Base-by-base conservation (phyloP, 257 asterid species). In the Solanum chilense region DNA sequence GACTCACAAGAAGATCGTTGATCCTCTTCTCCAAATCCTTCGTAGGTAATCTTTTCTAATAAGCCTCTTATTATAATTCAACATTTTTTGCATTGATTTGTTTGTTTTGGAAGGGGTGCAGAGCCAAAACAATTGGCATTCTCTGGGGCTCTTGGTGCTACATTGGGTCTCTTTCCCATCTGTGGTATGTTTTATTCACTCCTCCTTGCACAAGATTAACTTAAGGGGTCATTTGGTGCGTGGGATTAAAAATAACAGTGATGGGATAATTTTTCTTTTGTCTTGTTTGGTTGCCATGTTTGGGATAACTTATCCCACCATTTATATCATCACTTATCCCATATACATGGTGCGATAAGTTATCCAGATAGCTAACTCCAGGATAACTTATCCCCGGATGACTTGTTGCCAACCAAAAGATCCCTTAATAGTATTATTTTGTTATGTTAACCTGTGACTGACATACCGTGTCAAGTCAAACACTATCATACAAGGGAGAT, bases 101-200 rank as follows among this genome's bases (percentile, higher is more conserved):
- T 16, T 52, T 52, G 62, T 52, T 87, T 87, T 85, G 7, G 21
- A 52, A 97, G 99, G 92, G 99, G 99, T 89, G 90, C 96, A 52
- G 99, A 95, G 86, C 99, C 99, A 12, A 94, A 90, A 94, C 96
- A 94, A 88, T 89, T 97, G 89, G 98, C 99, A 3, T 94, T 97
- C 89, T 97, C 99, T 15, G 95, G 91, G 33, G 98, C 99, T 71
- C 91, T 97, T 84, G 99, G 99, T 33, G 86, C 93, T 84, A 94
- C 98, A 29, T 77, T 97, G 75, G 99, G 98, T 88, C 47, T 95
- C 68, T 95, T 97, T 88, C 99, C 99, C 85, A 97, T 97, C 82
- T 90, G 93, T 71, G 99, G 99, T 97, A 93, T 86, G 88, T 69
- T 76, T 12, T 82, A 9, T 15, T 9, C 12, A 58, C 56, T 47